These are phyloP conservation scores for Fusarium clavum DNA, from an alignment of 2,329 filamentous ascomycete genomes.

Conservation along the genomic window DNA sequence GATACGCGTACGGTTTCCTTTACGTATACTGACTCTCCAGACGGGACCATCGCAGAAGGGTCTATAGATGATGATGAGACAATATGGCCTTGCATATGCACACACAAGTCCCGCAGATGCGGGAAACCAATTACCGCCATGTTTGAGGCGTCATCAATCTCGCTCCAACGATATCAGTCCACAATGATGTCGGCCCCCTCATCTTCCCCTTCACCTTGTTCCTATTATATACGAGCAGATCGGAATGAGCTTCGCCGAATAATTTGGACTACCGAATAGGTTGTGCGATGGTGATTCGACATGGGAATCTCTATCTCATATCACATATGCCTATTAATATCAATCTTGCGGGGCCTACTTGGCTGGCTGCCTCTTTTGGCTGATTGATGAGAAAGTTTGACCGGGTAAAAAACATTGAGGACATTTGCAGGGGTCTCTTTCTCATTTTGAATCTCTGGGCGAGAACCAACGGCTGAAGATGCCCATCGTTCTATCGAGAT, in stretches of 20 bases:
- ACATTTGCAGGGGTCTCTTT: conserved; percentile 7
- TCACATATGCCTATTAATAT: not conserved
- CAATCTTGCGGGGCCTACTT: not conserved
- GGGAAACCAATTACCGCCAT: conserved; percentile 35
- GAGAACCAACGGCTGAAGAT: conserved; percentile 15
- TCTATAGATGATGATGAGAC: conserved; percentile 7
- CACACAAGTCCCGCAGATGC: conserved; percentile 34
- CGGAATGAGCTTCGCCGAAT: not conserved
- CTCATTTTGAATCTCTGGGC: not conserved
- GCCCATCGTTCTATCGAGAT: not conserved
- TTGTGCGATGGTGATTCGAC: not conserved
- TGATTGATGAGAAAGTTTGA: conserved; percentile 9
- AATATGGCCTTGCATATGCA: conserved; percentile 30
- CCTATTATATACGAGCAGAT: not conserved
- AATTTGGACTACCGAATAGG: not conserved
- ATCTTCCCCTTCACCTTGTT: conserved; percentile 10
- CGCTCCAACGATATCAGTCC: conserved; percentile 45
- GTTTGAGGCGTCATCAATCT: conserved; percentile 43
- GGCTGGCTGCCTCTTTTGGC: not conserved
- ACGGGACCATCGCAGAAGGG: not conserved
- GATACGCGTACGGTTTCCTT: not conserved
- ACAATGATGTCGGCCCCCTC: conserved; percentile 45
- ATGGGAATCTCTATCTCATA: not conserved
- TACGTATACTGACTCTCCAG: not conserved
- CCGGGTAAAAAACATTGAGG: conserved; percentile 11